These are phyloP conservation scores for Metroxylon sagu DNA, from an alignment of 176 grass and related monocot species.

Conservation along the genomic window DNA sequence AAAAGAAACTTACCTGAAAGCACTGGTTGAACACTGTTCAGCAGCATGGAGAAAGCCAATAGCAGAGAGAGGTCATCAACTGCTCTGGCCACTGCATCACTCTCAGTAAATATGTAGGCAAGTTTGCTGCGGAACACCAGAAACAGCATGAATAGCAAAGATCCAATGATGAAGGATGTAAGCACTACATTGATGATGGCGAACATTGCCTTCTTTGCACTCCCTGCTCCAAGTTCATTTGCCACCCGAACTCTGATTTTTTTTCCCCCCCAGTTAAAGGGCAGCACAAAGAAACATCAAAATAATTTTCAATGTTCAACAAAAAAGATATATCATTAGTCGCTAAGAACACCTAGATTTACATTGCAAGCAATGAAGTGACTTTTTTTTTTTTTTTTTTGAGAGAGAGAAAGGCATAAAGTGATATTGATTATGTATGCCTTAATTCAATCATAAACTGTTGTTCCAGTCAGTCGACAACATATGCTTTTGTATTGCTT, in stretches of 20 bases:
- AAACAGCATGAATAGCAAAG: background rate
- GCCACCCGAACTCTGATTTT: background rate
- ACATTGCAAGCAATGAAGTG: no score
- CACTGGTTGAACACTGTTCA: conserved; percentile 92
- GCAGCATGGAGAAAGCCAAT: background rate
- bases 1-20: conserved; percentile 45
- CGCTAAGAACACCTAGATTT: no score
- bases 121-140: conserved; percentile 25
- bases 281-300: no score
- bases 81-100: background rate
- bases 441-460: no score
- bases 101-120: conserved; percentile 35
- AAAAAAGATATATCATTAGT: no score
- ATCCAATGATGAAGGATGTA: background rate
- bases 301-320: no score
- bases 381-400: no score
- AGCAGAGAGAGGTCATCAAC: background rate
- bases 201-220: conserved; percentile 2
- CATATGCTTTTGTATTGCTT: no score
- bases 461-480: no score
- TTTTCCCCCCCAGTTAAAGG: no score
- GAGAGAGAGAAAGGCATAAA: no score
- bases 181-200: background rate
- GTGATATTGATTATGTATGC: no score
- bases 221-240: background rate